Evolutionary conservation across 495 filamentous ascomycete species (phyloP).

Genomic region (Penicillium argentinense): DNA sequence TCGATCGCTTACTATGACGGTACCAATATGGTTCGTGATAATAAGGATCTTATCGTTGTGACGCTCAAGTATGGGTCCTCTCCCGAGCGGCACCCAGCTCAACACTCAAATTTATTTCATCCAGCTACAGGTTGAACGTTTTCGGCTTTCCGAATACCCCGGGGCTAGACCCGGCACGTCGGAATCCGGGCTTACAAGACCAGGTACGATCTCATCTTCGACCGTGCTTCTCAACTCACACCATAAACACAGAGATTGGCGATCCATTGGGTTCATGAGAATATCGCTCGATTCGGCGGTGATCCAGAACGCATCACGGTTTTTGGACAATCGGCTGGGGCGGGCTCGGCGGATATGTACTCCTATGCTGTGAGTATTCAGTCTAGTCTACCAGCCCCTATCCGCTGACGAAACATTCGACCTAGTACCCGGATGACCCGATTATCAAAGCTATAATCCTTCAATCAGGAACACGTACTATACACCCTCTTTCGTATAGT

Average conservation of each 20-base stretch:
- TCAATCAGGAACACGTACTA: constrained; percentile 41
- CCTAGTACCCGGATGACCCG: constrained; percentile 27
- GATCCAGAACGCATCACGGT: constrained; percentile 36
- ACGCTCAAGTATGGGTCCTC: constrained; percentile 13
- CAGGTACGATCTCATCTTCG: constrained; percentile 18
- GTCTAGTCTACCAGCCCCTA: too few species aligned
- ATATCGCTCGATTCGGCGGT: constrained; percentile 39
- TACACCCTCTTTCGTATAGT: not conserved
- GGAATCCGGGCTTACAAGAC: constrained; percentile 37
- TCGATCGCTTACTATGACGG: constrained; percentile 39
- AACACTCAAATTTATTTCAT: constrained; percentile 12
- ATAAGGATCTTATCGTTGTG: constrained; percentile 39
- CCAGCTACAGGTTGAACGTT: constrained; percentile 33
- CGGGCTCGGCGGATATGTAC: constrained; percentile 25
- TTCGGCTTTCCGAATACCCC: constrained; percentile 41
- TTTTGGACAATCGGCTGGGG: constrained; percentile 36
- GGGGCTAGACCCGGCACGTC: constrained; percentile 12
- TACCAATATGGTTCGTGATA: constrained; percentile 26
- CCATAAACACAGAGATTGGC: constrained; percentile 25
- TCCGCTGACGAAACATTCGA: too few species aligned
- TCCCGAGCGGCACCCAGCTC: too few species aligned
- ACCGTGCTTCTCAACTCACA: not conserved
- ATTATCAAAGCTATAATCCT: constrained; percentile 44
- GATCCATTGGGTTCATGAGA: constrained; percentile 36
- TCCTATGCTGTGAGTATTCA: constrained; percentile 27